phyloP scores from a whole-genome alignment of 306 rosid species.

The Cicer pinnatifidum region DNA sequence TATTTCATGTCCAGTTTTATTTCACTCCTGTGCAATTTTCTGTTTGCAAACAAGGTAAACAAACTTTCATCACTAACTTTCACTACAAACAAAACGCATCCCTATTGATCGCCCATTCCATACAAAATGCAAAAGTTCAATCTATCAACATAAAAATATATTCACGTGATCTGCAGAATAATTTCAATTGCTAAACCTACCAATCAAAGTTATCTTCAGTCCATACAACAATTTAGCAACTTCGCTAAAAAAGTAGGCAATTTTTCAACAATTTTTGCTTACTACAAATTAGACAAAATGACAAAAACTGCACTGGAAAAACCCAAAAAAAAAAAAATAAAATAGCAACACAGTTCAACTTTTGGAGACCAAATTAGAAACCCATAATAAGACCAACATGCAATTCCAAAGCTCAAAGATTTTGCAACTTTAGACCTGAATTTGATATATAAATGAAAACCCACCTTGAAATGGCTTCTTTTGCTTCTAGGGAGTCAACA shows the following conservation, averaged over 20 bases:
- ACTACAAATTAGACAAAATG: constrained; percentile 17
- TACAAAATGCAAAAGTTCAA: constrained; percentile 22
- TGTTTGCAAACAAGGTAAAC: constrained; percentile 24
- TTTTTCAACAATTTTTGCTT: constrained; percentile 14
- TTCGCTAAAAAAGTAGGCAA: neutral
- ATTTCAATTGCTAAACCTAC: constrained; percentile 34
- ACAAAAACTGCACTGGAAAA: neutral
- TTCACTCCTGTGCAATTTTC: constrained; percentile 27
- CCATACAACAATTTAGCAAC: constrained; percentile 30
- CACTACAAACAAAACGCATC: constrained; percentile 38
- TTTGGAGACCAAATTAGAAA: constrained; percentile 7
- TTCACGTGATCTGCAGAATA: constrained; percentile 11
- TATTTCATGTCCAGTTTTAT: constrained; percentile 32
- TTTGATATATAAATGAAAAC: constrained; percentile 43
- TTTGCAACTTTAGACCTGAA: constrained; percentile 33
- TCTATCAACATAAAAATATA: constrained; percentile 32
- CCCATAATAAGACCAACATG: constrained; percentile 20
- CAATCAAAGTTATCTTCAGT: constrained; percentile 37
- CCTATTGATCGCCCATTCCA: constrained; percentile 27
- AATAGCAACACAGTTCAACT: constrained; percentile 23
- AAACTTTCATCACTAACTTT: constrained; percentile 14
- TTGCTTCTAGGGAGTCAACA: constrained; percentile 77
- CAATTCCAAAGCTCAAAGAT: constrained; percentile 25
- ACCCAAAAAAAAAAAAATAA: neutral
- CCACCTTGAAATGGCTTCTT: constrained; percentile 81